phyloP scores from a whole-genome alignment of 257 asterid genomes.

The Solanum etuberosum region DNA sequence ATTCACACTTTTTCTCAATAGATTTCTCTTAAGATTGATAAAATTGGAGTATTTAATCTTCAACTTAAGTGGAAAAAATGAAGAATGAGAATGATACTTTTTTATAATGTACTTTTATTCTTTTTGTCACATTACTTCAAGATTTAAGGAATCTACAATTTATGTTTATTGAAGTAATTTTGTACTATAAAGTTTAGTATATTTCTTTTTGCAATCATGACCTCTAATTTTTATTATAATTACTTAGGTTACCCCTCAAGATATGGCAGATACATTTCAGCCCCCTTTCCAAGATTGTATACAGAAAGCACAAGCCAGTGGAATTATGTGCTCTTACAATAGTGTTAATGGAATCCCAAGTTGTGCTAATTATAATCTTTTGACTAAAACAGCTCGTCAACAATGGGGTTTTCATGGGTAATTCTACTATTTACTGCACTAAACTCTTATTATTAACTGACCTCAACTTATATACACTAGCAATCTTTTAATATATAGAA shows the following conservation, averaged over 20 bases:
- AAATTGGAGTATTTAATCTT: neutral
- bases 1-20: neutral
- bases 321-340: conserved; percentile 95
- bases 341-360: conserved; percentile 77
- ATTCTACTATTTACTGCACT: neutral
- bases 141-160: neutral
- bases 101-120: neutral
- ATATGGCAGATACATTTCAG: conserved; percentile 79
- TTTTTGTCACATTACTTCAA: neutral
- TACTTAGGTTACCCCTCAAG: conserved; percentile 64
- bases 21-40: neutral
- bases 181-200: neutral
- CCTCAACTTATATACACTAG: neutral
- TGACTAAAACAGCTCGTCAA: conserved; percentile 58
- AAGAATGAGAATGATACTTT: neutral
- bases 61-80: neutral
- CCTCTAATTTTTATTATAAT: neutral
- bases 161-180: neutral
- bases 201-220: neutral
- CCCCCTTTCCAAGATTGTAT: conserved; percentile 79
- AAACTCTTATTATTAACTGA: neutral
- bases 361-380: conserved; percentile 66
- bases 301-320: conserved; percentile 66
- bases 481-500: neutral
- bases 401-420: conserved; percentile 81